Conservation (phyloP, 768 basidiomycete species). For the Russula griseocarnosa region DNA sequence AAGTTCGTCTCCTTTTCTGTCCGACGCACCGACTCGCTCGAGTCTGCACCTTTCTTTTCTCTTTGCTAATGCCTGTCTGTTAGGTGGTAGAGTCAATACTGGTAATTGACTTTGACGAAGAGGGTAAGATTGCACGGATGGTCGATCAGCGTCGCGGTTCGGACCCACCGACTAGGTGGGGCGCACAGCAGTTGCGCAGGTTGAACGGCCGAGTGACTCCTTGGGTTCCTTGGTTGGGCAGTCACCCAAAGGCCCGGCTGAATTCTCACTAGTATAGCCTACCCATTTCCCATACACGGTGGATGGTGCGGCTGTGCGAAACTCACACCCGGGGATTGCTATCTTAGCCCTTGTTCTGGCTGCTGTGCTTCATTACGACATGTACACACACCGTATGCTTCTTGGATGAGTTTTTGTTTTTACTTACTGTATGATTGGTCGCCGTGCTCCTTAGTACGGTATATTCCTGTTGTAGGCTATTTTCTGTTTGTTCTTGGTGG, state of each 20-base stretch:
- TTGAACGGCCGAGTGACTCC: slow-evolving; percentile 49
- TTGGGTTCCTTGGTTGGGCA: slow-evolving; percentile 53
- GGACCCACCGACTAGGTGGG: slow-evolving; percentile 48
- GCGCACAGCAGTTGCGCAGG: slow-evolving; percentile 45
- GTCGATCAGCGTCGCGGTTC: slow-evolving; percentile 60
- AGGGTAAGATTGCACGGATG: slow-evolving; percentile 55
- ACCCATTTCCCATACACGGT: no score
- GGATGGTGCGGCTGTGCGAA: background rate
- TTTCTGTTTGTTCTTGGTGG: background rate
- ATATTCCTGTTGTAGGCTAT: background rate
- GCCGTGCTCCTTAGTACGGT: background rate
- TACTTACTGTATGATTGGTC: background rate
- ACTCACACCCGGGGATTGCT: background rate
- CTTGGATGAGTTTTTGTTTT: background rate
- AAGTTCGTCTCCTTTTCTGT: slow-evolving; percentile 36
- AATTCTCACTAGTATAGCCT: slow-evolving; percentile 16
- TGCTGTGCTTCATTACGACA: background rate
- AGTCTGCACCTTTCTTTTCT: background rate
- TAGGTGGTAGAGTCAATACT: slow-evolving; percentile 60
- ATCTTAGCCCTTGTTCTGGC: background rate
- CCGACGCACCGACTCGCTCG: background rate
- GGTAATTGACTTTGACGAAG: slow-evolving; percentile 59
- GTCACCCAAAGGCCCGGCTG: slow-evolving; percentile 41
- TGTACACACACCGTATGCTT: background rate
- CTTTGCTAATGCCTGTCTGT: background rate